phyloP scores from a whole-genome alignment of 192 early-diverging fungal genomes.

The Backusella macrospora region DNA sequence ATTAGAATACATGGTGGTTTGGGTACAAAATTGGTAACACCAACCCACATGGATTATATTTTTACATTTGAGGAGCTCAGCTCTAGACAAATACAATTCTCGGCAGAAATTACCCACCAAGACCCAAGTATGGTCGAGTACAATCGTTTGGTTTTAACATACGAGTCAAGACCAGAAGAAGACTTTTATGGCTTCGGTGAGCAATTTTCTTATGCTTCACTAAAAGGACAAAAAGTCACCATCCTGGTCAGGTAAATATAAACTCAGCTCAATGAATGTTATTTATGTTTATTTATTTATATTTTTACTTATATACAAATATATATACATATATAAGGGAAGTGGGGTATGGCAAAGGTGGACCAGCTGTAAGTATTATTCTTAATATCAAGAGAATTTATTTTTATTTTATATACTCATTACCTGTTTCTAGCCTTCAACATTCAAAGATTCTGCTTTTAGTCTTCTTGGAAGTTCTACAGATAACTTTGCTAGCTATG shows the following conservation, averaged over 20 bases:
- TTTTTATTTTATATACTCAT: conserved; percentile 6
- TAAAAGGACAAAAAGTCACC: conserved; percentile 47
- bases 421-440: conserved; percentile 4
- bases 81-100: conserved; percentile 31
- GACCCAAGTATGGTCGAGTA: conserved; percentile 28
- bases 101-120: background rate
- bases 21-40: conserved; percentile 29
- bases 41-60: conserved; percentile 39
- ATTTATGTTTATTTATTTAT: background rate
- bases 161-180: conserved; percentile 35
- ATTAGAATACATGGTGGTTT: conserved; percentile 28
- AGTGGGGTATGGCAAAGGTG: conserved; percentile 42
- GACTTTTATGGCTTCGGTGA: conserved; percentile 50
- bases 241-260: conserved; percentile 38
- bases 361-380: conserved; percentile 31
- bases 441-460: conserved; percentile 24
- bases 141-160: conserved; percentile 28
- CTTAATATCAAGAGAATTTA: too few species aligned
- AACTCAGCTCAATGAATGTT: conserved; percentile 1
- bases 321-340: conserved; percentile 24
- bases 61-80: conserved; percentile 33
- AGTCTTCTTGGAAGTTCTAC: conserved; percentile 28
- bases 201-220: conserved; percentile 32
- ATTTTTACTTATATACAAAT: background rate
- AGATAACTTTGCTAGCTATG: conserved; percentile 41